Evolutionary conservation across 495 filamentous ascomycete genomes (phyloP).

Genomic region (Choiromyces venosus): DNA sequence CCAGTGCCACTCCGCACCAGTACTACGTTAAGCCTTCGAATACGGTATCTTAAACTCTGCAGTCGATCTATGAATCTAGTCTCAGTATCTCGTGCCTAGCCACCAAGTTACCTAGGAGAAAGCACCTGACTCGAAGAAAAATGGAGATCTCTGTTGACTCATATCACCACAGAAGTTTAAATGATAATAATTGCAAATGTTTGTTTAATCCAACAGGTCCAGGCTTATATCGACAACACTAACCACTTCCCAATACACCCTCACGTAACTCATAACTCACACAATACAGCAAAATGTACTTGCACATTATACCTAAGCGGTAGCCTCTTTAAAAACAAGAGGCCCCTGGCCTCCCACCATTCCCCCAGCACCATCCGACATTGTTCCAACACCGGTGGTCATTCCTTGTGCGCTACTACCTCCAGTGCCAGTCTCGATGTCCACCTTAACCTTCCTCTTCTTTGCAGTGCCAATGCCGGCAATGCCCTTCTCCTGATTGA

Average conservation of each 20-base stretch:
- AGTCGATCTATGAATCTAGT: background rate
- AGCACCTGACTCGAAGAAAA: background rate
- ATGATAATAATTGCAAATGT: background rate
- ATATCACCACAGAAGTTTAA: background rate
- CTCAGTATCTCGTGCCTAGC: background rate
- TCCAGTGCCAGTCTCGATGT: background rate
- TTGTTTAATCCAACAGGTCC: background rate
- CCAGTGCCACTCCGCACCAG: background rate
- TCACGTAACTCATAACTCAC: background rate
- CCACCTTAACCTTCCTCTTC: conserved; percentile 54
- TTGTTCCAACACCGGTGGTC: too few species aligned
- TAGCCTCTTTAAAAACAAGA: background rate
- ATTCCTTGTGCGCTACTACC: background rate
- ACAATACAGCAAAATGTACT: background rate
- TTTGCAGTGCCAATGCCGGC: conserved; percentile 83
- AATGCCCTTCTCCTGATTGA: conserved; percentile 74
- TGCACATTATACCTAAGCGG: background rate
- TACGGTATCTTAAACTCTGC: background rate
- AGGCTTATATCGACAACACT: background rate
- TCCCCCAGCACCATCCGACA: background rate
- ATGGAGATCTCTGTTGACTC: background rate
- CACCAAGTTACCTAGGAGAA: background rate
- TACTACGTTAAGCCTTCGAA: background rate
- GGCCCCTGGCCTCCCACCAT: background rate
- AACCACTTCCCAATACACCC: background rate